phyloP scores from a whole-genome alignment of 352 stramenopile genomes.

The Phytophthora tentaculata region DNA sequence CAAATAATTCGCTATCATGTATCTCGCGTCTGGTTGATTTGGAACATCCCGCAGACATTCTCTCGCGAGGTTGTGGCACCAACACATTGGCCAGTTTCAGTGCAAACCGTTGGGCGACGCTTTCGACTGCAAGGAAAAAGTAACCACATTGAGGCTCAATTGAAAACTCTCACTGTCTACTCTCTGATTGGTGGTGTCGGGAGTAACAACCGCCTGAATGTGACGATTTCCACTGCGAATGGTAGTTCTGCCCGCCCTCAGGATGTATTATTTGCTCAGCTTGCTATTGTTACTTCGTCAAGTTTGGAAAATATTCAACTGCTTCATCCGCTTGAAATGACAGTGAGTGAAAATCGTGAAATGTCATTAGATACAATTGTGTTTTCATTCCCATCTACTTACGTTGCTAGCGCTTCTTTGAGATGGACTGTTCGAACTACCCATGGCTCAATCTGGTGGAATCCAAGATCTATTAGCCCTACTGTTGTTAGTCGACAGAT shows the following conservation, averaged over 20 bases:
- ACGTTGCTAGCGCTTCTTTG: conserved; percentile 11
- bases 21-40: conserved; percentile 29
- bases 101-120: conserved; percentile 12
- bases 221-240: conserved; percentile 4
- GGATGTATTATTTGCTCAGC: conserved; percentile 9
- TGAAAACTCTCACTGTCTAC: conserved; percentile 19
- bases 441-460: conserved; percentile 17
- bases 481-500: conserved; percentile 19
- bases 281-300: conserved; percentile 19
- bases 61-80: not conserved
- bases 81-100: conserved; percentile 1
- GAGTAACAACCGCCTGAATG: conserved; percentile 19
- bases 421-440: conserved; percentile 24
- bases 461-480: conserved; percentile 12
- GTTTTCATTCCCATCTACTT: conserved; percentile 20
- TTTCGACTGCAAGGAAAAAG: conserved; percentile 21
- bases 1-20: conserved; percentile 22
- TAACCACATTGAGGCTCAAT: conserved; percentile 3
- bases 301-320: conserved; percentile 21
- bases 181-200: conserved; percentile 18
- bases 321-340: conserved; percentile 8
- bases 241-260: not conserved
- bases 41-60: conserved; percentile 25
- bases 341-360: conserved; percentile 7
- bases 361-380: not conserved